phyloP scores from a whole-genome alignment of 2,329 filamentous ascomycete species.

The Pezicula radicicola region DNA sequence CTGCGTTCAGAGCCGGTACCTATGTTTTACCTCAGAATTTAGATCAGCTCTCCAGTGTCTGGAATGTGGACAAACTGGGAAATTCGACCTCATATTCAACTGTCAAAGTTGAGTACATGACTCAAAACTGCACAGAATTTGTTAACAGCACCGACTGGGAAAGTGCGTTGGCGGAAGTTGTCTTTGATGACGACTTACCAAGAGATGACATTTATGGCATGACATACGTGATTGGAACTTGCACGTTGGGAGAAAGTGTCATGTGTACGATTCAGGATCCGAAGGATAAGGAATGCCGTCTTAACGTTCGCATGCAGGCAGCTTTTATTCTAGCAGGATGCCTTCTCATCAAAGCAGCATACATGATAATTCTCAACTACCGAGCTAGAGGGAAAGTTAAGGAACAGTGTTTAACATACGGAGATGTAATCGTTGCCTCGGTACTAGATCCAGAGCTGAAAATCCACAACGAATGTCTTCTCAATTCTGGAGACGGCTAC shows the following conservation, averaged over 20 bases:
- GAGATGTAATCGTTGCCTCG: conserved; percentile 19
- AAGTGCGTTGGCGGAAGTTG: conserved; percentile 1
- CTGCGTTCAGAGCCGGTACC: conserved; percentile 8
- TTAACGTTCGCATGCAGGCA: conserved; percentile 19
- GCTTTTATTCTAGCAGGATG: conserved; percentile 15
- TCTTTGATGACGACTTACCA: not conserved
- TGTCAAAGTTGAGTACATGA: conserved; percentile 9
- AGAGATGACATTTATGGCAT: not conserved
- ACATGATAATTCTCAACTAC: conserved; percentile 18
- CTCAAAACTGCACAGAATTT: conserved; percentile 6
- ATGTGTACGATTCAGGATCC: conserved; percentile 4
- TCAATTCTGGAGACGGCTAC: conserved; percentile 20
- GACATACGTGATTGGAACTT: conserved; percentile 2
- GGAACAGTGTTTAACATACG: conserved; percentile 15
- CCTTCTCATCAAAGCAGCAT: conserved; percentile 16
- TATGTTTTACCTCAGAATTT: conserved; percentile 10
- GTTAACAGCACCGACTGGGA: not conserved
- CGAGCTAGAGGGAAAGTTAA: conserved; percentile 9
- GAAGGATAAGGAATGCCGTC: conserved; percentile 8
- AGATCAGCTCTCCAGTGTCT: not conserved
- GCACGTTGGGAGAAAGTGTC: not conserved
- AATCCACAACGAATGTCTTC: conserved; percentile 18
- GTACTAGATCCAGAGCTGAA: conserved; percentile 17
- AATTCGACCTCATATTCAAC: conserved; percentile 10
- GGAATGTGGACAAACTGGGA: not conserved